Evolutionary conservation across 179 eudicot species (phyloP), one percentile per base, ranked within the genome.

Genomic region (Camellia oleifera): DNA sequence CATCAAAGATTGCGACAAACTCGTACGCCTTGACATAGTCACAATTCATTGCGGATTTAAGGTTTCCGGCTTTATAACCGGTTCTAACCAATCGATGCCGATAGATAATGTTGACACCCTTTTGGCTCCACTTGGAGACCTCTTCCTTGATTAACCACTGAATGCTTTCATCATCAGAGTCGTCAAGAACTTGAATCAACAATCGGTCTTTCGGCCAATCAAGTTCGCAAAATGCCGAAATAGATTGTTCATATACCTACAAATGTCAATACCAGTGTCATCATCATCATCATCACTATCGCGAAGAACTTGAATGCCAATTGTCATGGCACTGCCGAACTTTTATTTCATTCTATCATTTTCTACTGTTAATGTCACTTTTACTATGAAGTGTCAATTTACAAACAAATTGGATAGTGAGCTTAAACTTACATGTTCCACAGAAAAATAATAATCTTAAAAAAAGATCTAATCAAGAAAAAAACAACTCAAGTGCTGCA

Each of bases 61-160:
- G 91, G 80, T 91, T 91, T 74, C 95, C 95, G 18, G 95, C 95
- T 78, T 91, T 91, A 74, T 90, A 91, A 70, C 95, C 95, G 26
- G 91, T 86, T 64, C 93, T 78, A 78, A 91, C 82, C 83, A 88
- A 76, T 2, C 95, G 87, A 73, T 91, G 95, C 68, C 91, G 69
- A 65, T 91, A 91, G 40, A 88, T 84, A 61, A 91, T 90, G 84
- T 88, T 90, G 42, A 88, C 65, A 81, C 92, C 93, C 85, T 82
- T 87, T 69, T 87, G 90, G 42, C 81, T 82, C 95, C 95, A 91
- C 63, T 77, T 91, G 4, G 81, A 74, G n/a, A 90, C 93, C 83
- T 91, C 95, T 78, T 74, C 84, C 81, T 87, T 87, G 54, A 91
- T 91, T 85, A 91, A 76, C 86, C 85, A 80, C 58, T 91, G 95